phyloP scores from a whole-genome alignment of 345 rosid species.

The Isatis tinctoria region DNA sequence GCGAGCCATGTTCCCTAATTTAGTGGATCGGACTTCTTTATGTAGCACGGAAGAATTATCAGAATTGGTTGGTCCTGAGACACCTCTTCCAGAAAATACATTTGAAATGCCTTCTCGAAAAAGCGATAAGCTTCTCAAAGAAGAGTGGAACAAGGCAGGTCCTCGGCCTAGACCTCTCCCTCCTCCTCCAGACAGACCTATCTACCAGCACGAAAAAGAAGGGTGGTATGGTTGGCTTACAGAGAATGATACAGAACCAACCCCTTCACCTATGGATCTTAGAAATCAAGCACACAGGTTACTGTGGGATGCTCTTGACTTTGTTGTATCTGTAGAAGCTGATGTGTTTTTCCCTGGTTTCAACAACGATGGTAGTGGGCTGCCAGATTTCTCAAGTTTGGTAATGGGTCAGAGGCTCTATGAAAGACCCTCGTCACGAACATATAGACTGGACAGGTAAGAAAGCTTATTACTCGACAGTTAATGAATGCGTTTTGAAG shows the following conservation, averaged over 20 bases:
- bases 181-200: slow-evolving; percentile 95
- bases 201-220: slow-evolving; percentile 93
- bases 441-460: slow-evolving; percentile 92
- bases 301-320: slow-evolving; percentile 97
- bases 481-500: background rate
- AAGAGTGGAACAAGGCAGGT: slow-evolving; percentile 91
- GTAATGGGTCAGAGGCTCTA: slow-evolving; percentile 97
- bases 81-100: slow-evolving; percentile 49
- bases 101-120: slow-evolving; percentile 46
- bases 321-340: slow-evolving; percentile 78
- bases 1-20: slow-evolving; percentile 81
- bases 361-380: slow-evolving; percentile 74
- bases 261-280: slow-evolving; percentile 68
- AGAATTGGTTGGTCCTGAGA: slow-evolving; percentile 80
- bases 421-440: slow-evolving; percentile 78
- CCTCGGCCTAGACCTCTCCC: slow-evolving; percentile 99
- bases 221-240: slow-evolving; percentile 99
- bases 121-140: slow-evolving; percentile 64
- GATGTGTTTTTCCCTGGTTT: slow-evolving; percentile 93
- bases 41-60: slow-evolving; percentile 72
- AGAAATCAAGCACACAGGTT: slow-evolving; percentile 87
- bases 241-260: slow-evolving; percentile 76
- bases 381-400: slow-evolving; percentile 95
- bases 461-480: background rate
- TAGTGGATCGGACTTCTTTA: slow-evolving; percentile 72